Evolutionary conservation across 768 basidiomycete species (phyloP).

Genomic region (Lentinula sp.): DNA sequence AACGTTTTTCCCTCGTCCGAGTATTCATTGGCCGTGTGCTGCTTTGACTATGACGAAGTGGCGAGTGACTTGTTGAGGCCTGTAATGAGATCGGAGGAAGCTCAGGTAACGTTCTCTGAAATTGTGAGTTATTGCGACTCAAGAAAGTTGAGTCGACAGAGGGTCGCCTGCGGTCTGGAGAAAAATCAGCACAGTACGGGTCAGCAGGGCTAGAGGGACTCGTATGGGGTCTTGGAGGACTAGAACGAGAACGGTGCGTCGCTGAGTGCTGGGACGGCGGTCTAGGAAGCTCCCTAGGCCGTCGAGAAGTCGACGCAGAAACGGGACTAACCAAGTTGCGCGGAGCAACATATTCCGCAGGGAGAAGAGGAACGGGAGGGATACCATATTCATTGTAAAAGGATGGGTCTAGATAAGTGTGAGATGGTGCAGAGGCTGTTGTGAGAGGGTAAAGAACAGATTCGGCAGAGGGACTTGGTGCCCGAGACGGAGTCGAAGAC

Average conservation of each 20-base stretch:
- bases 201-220: constrained; percentile 8
- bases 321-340: constrained; percentile 8
- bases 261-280: constrained; percentile 18
- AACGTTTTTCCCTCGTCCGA: constrained; percentile 13
- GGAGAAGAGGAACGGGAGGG: constrained; percentile 31
- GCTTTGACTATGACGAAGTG: constrained; percentile 12
- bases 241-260: constrained; percentile 28
- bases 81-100: constrained; percentile 1
- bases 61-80: constrained; percentile 1
- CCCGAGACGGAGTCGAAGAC: constrained; percentile 18
- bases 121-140: background rate
- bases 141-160: background rate
- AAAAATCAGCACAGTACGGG: background rate
- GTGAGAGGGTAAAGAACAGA: constrained; percentile 38
- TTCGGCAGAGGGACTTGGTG: constrained; percentile 42
- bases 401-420: constrained; percentile 35
- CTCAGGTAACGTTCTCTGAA: background rate
- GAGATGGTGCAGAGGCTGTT: constrained; percentile 37
- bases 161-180: constrained; percentile 1
- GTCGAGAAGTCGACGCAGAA: constrained; percentile 7
- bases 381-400: constrained; percentile 26
- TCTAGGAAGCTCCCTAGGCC: constrained; percentile 10
- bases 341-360: constrained; percentile 20
- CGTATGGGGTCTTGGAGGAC: constrained; percentile 23
- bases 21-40: constrained; percentile 8